Evolutionary conservation across 2,329 filamentous ascomycete genomes (phyloP), one percentile per base, ranked within the genome.

Genomic region (Fusarium tjaetaba): DNA sequence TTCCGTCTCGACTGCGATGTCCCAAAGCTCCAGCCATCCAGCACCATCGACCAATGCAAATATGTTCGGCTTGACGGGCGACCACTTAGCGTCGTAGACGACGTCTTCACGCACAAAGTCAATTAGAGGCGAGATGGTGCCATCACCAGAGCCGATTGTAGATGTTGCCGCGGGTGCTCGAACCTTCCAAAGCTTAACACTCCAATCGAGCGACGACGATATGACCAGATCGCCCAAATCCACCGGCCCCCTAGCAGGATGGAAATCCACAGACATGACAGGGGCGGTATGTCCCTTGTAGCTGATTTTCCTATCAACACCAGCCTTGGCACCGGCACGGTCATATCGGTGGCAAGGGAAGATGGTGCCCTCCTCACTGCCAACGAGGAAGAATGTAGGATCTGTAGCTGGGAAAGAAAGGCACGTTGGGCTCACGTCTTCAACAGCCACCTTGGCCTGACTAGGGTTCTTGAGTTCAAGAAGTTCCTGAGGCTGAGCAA

Each of bases 311-410:
- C 92, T 90, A 81, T 99, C 97, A 32, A 98, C 94, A 53, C 96
- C 96, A 9, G 96, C 96, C 85, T 98, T 98, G 73, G 96, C 96
- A 65, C 96, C 96, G 11, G 97, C 96, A 72, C 97, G 94, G 83
- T 99, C 96, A 84, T 99, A 99, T 70, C 96, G 90, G 82, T 99
- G 96, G 80, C 97, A 98, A 1, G 96, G 95, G 83, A 96, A 97
- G 73, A 99, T 98, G 52, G 92, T 92, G 57, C 97, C 97, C 85
- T 99, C 96, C 85, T 99, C 96, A 34, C 95, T 97, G 45, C 97
- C 96, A 39, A 97, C 93, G 7, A 99, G 90, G 87, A 99, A 99
- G 83, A 97, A 98, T 0, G 96, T 99, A 7, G 96, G 96, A 79
- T 99, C 97, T 2, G 95, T 93, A 78, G 96, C 91, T 2, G 96